phyloP scores from a whole-genome alignment of 2,329 filamentous ascomycete species.

The Parafenestella ontariensis region DNA sequence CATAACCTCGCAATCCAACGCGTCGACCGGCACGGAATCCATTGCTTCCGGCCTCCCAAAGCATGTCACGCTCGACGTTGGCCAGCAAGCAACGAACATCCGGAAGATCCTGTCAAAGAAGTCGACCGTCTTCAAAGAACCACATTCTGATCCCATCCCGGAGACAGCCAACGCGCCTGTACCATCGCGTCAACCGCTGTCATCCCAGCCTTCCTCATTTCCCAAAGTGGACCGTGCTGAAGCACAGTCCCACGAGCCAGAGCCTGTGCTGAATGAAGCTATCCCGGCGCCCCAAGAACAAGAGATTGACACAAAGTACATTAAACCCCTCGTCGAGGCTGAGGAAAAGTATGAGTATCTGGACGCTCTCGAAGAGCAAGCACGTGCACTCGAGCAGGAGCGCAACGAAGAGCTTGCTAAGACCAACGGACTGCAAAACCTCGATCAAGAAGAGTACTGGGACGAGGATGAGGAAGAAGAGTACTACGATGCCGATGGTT shows the following conservation, averaged over 20 bases:
- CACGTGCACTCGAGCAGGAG: constrained; percentile 44
- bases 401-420: constrained; percentile 47
- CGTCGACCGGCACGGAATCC: constrained; percentile 17
- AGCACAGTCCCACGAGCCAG: constrained; percentile 21
- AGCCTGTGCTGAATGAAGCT: constrained; percentile 23
- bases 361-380: constrained; percentile 48
- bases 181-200: constrained; percentile 29
- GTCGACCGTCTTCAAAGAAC: constrained; percentile 63
- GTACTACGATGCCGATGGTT: constrained; percentile 73
- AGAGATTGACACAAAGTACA: constrained; percentile 12
- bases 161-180: constrained; percentile 23
- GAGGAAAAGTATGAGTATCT: constrained; percentile 46
- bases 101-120: constrained; percentile 62
- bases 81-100: constrained; percentile 45
- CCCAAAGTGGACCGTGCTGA: constrained; percentile 29
- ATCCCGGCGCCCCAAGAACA: constrained; percentile 17
- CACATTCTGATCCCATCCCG: constrained; percentile 24
- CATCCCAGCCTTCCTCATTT: constrained; percentile 32
- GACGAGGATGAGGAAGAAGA: constrained; percentile 76
- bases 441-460: constrained; percentile 75
- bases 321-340: constrained; percentile 20
- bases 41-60: constrained; percentile 31
- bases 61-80: constrained; percentile 32
- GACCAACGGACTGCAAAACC: constrained; percentile 17
- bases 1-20: constrained; percentile 28